Percentiles rank a stretch among this genome's conserved stretches.
Conservation (phyloP, 2,329 filamentous ascomycete genomes). For the Periconia sp. region DNA sequence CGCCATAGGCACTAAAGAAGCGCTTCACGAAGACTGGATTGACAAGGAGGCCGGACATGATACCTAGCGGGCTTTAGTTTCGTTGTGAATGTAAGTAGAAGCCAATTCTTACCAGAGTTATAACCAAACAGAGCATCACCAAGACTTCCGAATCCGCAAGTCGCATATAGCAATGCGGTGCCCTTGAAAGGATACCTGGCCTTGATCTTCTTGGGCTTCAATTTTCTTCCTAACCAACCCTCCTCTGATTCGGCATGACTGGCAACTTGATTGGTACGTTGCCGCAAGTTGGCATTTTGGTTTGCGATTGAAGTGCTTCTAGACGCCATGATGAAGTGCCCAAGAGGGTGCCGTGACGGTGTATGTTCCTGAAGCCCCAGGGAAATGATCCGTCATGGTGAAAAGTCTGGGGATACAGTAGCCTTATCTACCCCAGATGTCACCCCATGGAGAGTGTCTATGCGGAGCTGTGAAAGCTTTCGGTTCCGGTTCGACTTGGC, state of each 20-base stretch:
- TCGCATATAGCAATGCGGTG: conserved; percentile 42
- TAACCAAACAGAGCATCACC: conserved; percentile 52
- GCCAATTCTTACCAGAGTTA: conserved; percentile 45
- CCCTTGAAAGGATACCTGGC: conserved; percentile 49
- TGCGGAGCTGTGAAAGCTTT: too few relatives aligned
- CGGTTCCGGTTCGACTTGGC: too few relatives aligned
- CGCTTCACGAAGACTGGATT: conserved; percentile 49
- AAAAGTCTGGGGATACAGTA: too few relatives aligned
- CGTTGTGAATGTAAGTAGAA: conserved; percentile 2
- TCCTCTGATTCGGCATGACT: conserved; percentile 26
- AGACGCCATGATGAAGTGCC: too few relatives aligned
- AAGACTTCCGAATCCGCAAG: conserved; percentile 49
- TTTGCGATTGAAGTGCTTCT: conserved; percentile 16
- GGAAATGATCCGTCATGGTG: too few relatives aligned
- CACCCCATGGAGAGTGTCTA: too few relatives aligned
- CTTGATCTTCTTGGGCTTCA: conserved; percentile 46
- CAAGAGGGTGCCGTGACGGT: too few relatives aligned
- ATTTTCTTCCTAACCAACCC: conserved; percentile 40
- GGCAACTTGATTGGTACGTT: conserved; percentile 29
- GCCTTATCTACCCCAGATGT: too few relatives aligned
- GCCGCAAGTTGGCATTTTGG: conserved; percentile 22
- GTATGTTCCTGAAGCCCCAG: too few relatives aligned
- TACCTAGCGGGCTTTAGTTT: conserved; percentile 32
- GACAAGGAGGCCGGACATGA: conserved; percentile 50
- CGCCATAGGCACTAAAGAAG: conserved; percentile 48